These are phyloP conservation scores for Desmodesmus armatus DNA, from an alignment of 139 green algal genomes.

Conservation along the genomic window DNA sequence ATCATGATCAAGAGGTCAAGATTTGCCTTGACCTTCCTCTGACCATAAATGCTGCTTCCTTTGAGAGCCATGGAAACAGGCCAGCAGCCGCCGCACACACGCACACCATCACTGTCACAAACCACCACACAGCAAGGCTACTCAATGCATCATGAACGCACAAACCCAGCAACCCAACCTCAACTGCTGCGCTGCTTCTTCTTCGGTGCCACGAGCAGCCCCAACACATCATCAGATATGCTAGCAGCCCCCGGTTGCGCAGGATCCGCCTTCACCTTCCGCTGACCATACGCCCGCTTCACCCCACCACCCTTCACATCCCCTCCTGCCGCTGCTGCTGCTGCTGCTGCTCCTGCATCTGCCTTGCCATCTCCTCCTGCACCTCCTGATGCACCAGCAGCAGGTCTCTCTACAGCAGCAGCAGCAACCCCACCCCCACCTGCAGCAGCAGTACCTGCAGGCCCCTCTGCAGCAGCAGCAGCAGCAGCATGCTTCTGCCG, in stretches of 20 bases:
- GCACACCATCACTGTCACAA: no score
- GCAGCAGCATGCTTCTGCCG: neutral
- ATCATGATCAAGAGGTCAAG: no score
- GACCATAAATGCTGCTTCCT: no score
- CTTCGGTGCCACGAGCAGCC: constrained; percentile 5
- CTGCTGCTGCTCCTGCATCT: neutral
- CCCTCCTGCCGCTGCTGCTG: constrained; percentile 5
- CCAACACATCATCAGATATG: constrained; percentile 6
- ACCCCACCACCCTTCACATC: neutral
- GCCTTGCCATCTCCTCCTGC: neutral
- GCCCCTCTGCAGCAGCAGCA: constrained; percentile 2
- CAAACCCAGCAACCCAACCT: neutral
- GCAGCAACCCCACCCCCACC: neutral
- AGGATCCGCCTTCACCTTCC: constrained; percentile 17
- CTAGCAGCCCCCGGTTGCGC: neutral
- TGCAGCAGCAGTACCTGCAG: constrained; percentile 40
- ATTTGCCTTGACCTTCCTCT: no score
- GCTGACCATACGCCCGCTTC: constrained; percentile 32
- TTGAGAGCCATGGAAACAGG: no score
- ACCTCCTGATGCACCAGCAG: neutral
- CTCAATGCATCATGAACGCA: no score
- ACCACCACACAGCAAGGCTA: no score
- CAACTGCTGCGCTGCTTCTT: neutral
- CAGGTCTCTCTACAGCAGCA: neutral
- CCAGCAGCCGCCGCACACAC: no score